Evolutionary conservation across 805 yeast species (phyloP), one percentile per base, ranked within the genome.

Genomic region (Wickerhamiella siamensis): DNA sequence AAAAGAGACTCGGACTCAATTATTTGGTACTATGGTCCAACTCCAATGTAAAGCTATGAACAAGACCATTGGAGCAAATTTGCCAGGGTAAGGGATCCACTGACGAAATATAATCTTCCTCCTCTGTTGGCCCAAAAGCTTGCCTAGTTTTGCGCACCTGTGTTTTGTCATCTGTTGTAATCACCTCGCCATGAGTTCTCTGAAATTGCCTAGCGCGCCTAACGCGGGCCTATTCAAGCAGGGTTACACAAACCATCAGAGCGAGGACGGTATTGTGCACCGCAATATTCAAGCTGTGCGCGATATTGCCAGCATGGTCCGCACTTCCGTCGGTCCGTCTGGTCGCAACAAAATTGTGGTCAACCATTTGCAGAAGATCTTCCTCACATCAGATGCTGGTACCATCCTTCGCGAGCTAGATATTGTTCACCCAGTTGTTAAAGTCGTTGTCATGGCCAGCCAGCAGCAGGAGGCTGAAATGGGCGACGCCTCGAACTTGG

Each of bases 271-370:
- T 41, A 97, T 95, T 39, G 82, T 88, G 44, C 73, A 74, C 54
- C 76, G 95, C 57, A 91, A 93, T 59, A 86, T 91, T 54, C 82
- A 81, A 54, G 98, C 98, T 2, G 84, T 91, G 47, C 75, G 94
- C 54, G 97, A 91, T 62, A 81, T 91, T 62, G 75, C 94, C 47
- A 74, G 78, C 41, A 86, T 88, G 75, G 84, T 93, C 47, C 72
- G 87, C 45, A 86, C 96, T 2, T 84, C 95, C 10, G 81, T 91
- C 68, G 98, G 98, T 5, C 98, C 98, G 46, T 82, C 94, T 63
- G 98, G 98, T 41, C 74, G 95, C 57, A 91, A 87, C 63, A 91
- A 91, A 71, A 84, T 91, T 60, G 80, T 91, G 53, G 95, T 91
- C 43, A 88, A 88, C 64, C 74, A 83, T 53, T 64, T 83, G 51